Conservation (phyloP, 2,329 filamentous ascomycete genomes). For the Neofusicoccum ribis region DNA sequence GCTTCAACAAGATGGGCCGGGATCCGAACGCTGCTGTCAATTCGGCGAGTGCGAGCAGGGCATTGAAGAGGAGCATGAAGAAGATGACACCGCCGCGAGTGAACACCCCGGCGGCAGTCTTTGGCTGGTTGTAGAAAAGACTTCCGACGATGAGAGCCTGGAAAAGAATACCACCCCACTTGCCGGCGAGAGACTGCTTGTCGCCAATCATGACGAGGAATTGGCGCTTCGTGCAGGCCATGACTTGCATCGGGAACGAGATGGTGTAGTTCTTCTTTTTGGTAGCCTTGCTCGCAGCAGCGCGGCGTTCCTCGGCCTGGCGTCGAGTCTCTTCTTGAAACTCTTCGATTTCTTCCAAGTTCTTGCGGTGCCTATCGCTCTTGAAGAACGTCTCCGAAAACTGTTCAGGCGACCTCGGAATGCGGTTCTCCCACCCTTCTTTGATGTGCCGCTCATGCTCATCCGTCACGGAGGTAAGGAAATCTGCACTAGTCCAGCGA, state of each 20-base stretch:
- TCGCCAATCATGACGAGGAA: slow-evolving; percentile 58
- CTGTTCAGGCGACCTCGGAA: slow-evolving; percentile 56
- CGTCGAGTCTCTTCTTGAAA: slow-evolving; percentile 37
- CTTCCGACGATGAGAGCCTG: slow-evolving; percentile 43
- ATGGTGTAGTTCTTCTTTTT: slow-evolving; percentile 45
- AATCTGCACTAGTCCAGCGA: slow-evolving; percentile 69
- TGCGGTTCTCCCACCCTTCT: slow-evolving; percentile 57
- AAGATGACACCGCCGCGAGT: slow-evolving; percentile 63
- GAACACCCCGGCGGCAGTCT: slow-evolving; percentile 57
- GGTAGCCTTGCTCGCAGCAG: slow-evolving; percentile 36
- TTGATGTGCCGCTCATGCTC: slow-evolving; percentile 58
- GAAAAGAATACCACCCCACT: slow-evolving; percentile 50
- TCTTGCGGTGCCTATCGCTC: slow-evolving; percentile 38
- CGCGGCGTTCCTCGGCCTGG: slow-evolving; percentile 32
- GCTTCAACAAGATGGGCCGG: slow-evolving; percentile 67
- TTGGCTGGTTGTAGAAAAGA: slow-evolving; percentile 56
- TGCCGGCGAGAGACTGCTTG: slow-evolving; percentile 50
- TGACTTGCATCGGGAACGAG: slow-evolving; percentile 41
- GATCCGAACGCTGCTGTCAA: slow-evolving; percentile 61
- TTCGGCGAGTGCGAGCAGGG: slow-evolving; percentile 61
- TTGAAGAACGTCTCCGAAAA: slow-evolving; percentile 50
- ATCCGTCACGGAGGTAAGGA: slow-evolving; percentile 70
- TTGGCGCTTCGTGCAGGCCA: slow-evolving; percentile 40
- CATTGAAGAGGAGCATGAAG: slow-evolving; percentile 63
- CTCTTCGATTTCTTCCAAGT: slow-evolving; percentile 42